phyloP scores from a whole-genome alignment of 1,284 basidiomycete species.

The Papiliotrema nemorosa region DNA sequence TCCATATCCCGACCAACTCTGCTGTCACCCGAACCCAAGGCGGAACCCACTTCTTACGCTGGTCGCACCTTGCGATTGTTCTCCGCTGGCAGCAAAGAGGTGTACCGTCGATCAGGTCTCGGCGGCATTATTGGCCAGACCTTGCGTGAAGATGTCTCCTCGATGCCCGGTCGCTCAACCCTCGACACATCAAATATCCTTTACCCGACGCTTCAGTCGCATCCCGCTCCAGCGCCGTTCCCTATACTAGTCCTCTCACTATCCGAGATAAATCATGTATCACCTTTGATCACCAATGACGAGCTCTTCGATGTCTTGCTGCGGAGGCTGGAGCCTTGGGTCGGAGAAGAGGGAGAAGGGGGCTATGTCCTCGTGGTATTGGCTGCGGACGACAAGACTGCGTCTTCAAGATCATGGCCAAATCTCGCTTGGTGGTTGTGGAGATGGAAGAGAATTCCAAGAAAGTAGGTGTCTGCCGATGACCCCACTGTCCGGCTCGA shows the following conservation, averaged over 20 bases:
- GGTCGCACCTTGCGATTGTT: constrained; percentile 11
- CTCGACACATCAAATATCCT: constrained; percentile 19
- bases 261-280: constrained; percentile 17
- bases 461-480: constrained; percentile 24
- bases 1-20: constrained; percentile 2
- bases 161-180: neutral
- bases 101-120: constrained; percentile 6
- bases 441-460: constrained; percentile 31
- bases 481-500: no score
- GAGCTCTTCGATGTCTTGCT: constrained; percentile 26
- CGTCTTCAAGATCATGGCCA: constrained; percentile 23
- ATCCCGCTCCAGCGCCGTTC: constrained; percentile 12
- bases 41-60: constrained; percentile 2
- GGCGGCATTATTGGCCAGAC: neutral
- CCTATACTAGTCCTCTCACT: constrained; percentile 32
- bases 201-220: constrained; percentile 18
- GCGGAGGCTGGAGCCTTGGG: constrained; percentile 34
- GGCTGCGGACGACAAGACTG: constrained; percentile 25
- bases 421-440: constrained; percentile 39
- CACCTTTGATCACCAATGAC: constrained; percentile 22
- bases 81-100: constrained; percentile 11
- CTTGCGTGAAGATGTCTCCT: neutral
- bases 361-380: constrained; percentile 39
- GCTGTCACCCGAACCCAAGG: neutral
- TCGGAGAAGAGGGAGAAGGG: constrained; percentile 33